Percentiles rank a stretch among this genome's conserved stretches.
phyloP scores from a whole-genome alignment of 1,284 basidiomycete genomes.

The Coniferiporia sulphurascens region DNA sequence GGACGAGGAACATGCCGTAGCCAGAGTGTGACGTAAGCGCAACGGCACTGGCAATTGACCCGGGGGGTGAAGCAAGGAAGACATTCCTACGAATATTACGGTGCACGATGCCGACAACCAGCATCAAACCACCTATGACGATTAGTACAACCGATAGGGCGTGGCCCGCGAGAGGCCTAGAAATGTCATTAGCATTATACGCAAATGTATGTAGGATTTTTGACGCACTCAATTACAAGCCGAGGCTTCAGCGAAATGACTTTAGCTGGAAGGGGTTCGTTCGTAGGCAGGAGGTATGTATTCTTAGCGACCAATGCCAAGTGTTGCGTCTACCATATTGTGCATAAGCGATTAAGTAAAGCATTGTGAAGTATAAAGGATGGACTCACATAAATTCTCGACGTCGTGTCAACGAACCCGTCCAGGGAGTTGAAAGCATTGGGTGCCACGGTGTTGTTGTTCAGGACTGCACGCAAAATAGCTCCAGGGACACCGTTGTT shows the following conservation, averaged over 20 bases:
- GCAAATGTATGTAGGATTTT: not conserved
- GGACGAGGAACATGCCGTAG: conserved; percentile 55
- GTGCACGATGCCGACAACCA: conserved; percentile 44
- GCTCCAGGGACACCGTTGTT: conserved; percentile 48
- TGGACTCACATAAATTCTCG: conserved; percentile 44
- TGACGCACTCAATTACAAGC: conserved; percentile 51
- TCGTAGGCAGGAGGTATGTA: conserved; percentile 46
- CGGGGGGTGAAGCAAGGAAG: conserved; percentile 51
- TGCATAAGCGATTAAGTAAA: too few species aligned
- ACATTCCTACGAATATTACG: conserved; percentile 42
- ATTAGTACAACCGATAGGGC: conserved; percentile 44
- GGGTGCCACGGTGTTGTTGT: conserved; percentile 35
- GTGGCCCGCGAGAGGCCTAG: conserved; percentile 46
- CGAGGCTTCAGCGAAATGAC: conserved; percentile 40
- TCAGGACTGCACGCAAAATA: conserved; percentile 41
- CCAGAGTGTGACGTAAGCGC: conserved; percentile 57
- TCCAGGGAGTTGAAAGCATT: conserved; percentile 42
- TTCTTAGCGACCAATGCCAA: conserved; percentile 50
- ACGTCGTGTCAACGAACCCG: conserved; percentile 48
- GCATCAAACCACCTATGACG: conserved; percentile 39
- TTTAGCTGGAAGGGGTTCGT: conserved; percentile 32
- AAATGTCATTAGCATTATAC: not conserved
- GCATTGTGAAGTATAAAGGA: too few species aligned
- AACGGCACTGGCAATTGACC: conserved; percentile 51
- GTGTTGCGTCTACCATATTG: conserved; percentile 54